Evolutionary conservation across 768 basidiomycete species (phyloP).

Genomic region (Pholiota conissans): DNA sequence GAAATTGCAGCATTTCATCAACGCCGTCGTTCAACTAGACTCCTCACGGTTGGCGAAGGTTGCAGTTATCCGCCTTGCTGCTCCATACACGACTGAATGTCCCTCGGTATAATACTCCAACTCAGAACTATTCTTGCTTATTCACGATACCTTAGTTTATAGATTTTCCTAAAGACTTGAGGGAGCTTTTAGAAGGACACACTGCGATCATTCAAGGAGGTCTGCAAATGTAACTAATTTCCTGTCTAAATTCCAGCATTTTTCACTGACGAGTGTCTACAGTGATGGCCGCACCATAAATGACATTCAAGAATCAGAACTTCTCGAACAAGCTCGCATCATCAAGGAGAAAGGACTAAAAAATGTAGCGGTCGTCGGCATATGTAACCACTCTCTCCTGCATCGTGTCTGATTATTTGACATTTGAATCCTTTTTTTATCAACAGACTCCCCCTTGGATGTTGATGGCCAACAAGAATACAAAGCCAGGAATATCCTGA

Average conservation of each 20-base stretch:
- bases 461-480: conserved; percentile 32
- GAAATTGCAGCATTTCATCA: conserved; percentile 55
- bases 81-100: conserved; percentile 55
- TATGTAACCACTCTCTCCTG: conserved; percentile 22
- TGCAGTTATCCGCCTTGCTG: conserved; percentile 63
- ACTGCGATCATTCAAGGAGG: conserved; percentile 36
- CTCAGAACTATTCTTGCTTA: background rate
- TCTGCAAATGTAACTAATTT: conserved; percentile 43
- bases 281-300: conserved; percentile 32
- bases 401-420: too few relatives aligned
- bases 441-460: conserved; percentile 32
- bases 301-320: conserved; percentile 41
- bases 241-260: background rate
- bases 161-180: conserved; percentile 32
- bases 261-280: background rate
- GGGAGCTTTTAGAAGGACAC: conserved; percentile 28
- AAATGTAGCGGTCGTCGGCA: conserved; percentile 29
- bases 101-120: conserved; percentile 49
- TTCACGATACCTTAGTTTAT: conserved; percentile 31
- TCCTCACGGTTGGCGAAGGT: conserved; percentile 53
- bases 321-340: conserved; percentile 41
- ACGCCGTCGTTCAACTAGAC: conserved; percentile 62
- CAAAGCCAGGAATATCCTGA: conserved; percentile 27
- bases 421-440: background rate
- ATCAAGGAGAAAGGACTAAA: conserved; percentile 29